Evolutionary conservation across 1,284 basidiomycete genomes (phyloP), one percentile per base, ranked within the genome.

Genomic region (Neolentinus lepideus): DNA sequence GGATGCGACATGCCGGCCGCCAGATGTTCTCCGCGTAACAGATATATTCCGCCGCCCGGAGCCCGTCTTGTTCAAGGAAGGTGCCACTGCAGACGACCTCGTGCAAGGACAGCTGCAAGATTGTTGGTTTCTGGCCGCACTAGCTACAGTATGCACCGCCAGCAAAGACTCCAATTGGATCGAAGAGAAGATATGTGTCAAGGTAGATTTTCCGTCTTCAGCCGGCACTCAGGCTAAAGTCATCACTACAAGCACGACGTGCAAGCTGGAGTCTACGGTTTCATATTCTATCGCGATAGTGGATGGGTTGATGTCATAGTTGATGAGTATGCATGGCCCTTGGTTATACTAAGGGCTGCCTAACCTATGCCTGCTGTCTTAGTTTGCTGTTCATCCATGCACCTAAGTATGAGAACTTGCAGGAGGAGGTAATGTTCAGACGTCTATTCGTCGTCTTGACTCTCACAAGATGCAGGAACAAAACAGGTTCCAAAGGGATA

Each of bases 251-350:
- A 80, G 79, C 67, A 74, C 31, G 77, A 81, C 56, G 76, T 78
- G 59, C 59, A 73, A 61, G 75, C 79, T n/a, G 79, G 79, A 2
- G 73, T 82, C 8, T 82, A 82, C 60, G 80, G 80, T 6, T 80
- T 80, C 61, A 75, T 80, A 48, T 80, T 80, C 65, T 79, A 76
- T 65, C 66, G 74, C 16, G 76, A 80, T 57, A 67, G 60, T 14
- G 63, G 61, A 24, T 66, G 65, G 65, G 61, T 59, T 3, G 63
- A 65, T 51, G 65, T 66, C 12, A 69, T 79, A 48, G 73, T 79
- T 56, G 78, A 79, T 58, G 78, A 80, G 77, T 78, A 56, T n/a
- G 74, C 67, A 3, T 21, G 45, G 51, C 21, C 14, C 33, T 51
- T 19, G 21, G 46, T 38, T 8, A 16, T 43, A 54, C n/a, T 29